Evolutionary conservation across 2,329 filamentous ascomycete genomes (phyloP), one percentile per base, ranked within the genome.

Genomic region (Ophiostoma montium): DNA sequence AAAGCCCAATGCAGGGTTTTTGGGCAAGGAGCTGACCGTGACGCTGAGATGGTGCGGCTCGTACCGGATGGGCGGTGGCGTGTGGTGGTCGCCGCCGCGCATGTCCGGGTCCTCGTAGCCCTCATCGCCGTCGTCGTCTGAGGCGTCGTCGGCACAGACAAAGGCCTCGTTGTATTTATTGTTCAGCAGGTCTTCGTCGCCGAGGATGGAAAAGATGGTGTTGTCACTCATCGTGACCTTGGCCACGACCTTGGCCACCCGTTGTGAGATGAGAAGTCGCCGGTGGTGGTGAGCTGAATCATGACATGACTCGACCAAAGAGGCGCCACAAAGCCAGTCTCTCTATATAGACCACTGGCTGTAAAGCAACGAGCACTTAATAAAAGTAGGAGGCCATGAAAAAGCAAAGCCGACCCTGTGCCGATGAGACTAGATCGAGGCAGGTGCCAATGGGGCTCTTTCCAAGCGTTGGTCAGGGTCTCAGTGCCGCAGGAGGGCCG

Each of bases 1-100:
- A 21, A 50, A 52, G 35, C 50, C 50, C n/a, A 38, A n/a, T 8
- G 13, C 13, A 0, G 43, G 11, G 16, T 52, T 33, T 21, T 44
- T 43, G 2, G 50, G 50, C 38, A 18, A 8, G 23, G 36, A 33
- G 13, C 32, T 18, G 2, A 42, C 47, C 13, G 50, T 52, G 38
- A 52, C 23, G 16, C 42, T 31, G 9, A 44, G 42, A 3, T 44
- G 42, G 27, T 32, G 27, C 11, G 42, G 42, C 42, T 44, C 42
- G 3, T 44, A 27, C 27, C 42, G 42, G 11, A 31, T 31, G 4
- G 42, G 42, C 31, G 42, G 42, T 18, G 42, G 42, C 31, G 42
- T 44, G 16, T 33, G n/a, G 16, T 33, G 42, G 12, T 23, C 42
- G 16, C 42, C 42, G 16, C 42, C 30, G n/a, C 27, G 42, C 42